Percentiles rank a stretch among this genome's conserved stretches.
Evolutionary conservation across 164 flowering plant species (phyloP).

Genomic region (Annona squamosa): DNA sequence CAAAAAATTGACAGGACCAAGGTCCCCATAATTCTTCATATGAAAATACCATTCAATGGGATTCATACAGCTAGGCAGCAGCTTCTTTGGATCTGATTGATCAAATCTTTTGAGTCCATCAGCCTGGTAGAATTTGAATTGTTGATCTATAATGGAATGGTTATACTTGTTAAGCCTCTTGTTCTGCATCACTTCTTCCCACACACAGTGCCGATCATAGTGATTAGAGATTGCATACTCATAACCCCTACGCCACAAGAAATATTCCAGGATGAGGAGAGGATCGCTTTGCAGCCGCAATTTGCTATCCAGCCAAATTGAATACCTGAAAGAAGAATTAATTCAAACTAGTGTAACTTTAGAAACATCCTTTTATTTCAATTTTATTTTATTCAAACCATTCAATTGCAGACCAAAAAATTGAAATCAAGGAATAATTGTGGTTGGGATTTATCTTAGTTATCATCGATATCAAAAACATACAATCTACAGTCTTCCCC

Average conservation of each 20-base stretch:
- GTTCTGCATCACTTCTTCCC: slow-evolving; percentile 94
- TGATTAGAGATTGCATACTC: slow-evolving; percentile 96
- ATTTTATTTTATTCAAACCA: too few species aligned
- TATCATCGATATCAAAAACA: too few species aligned
- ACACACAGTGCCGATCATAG: slow-evolving; percentile 93
- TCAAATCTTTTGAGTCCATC: slow-evolving; percentile 88
- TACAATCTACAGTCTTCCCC: too few species aligned
- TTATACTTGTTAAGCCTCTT: slow-evolving; percentile 91
- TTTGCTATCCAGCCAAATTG: slow-evolving; percentile 99
- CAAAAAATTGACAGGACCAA: not conserved
- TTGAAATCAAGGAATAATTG: too few species aligned
- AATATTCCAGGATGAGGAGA: slow-evolving; percentile 73
- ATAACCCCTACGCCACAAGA: slow-evolving; percentile 79
- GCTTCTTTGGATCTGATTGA: slow-evolving; percentile 65
- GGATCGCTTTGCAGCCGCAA: slow-evolving; percentile 91
- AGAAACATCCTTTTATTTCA: not conserved
- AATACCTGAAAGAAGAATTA: slow-evolving; percentile 50
- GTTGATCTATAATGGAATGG: slow-evolving; percentile 82
- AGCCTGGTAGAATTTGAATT: slow-evolving; percentile 75
- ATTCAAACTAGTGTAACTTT: not conserved
- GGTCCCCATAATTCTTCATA: not conserved
- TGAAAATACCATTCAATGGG: slow-evolving; percentile 2
- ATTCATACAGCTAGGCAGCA: slow-evolving; percentile 87
- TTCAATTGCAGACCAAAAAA: too few species aligned
- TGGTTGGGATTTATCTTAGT: too few species aligned